Conservation (phyloP, 106 monocot genomes). For the Dioscorea dumetorum region DNA sequence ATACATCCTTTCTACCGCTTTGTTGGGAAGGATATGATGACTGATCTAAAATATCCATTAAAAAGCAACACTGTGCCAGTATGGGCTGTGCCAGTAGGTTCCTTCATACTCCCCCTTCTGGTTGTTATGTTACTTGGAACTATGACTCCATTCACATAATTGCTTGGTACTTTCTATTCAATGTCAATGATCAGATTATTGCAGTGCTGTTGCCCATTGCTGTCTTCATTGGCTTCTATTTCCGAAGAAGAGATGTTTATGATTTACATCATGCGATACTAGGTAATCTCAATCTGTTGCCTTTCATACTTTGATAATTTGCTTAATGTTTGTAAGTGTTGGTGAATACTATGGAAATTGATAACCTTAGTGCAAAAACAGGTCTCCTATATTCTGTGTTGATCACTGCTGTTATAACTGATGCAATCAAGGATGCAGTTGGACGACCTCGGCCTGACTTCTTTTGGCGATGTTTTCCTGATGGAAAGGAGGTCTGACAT, state of each 20-base stretch:
- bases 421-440: conserved; percentile 42
- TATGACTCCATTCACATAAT: too few relatives aligned
- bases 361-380: conserved; percentile 2
- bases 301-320: not conserved
- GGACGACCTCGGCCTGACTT: conserved; percentile 66
- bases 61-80: conserved; percentile 38
- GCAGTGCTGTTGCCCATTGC: conserved; percentile 36
- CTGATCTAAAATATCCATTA: conserved; percentile 48
- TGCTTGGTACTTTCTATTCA: too few relatives aligned
- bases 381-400: conserved; percentile 48
- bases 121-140: too few relatives aligned
- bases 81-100: conserved; percentile 46
- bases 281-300: conserved; percentile 12
- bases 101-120: not conserved
- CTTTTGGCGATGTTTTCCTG: conserved; percentile 65
- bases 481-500: conserved; percentile 42
- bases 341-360: not conserved
- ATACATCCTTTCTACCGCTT: conserved; percentile 42
- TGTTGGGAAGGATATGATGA: conserved; percentile 49
- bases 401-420: conserved; percentile 43
- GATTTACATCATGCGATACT: conserved; percentile 61
- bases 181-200: conserved; percentile 31
- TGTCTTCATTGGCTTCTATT: conserved; percentile 44
- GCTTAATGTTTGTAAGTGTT: not conserved
- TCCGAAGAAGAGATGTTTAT: conserved; percentile 53